Conservation (phyloP, 2,329 filamentous ascomycete genomes). For the Microsporum audouinii region DNA sequence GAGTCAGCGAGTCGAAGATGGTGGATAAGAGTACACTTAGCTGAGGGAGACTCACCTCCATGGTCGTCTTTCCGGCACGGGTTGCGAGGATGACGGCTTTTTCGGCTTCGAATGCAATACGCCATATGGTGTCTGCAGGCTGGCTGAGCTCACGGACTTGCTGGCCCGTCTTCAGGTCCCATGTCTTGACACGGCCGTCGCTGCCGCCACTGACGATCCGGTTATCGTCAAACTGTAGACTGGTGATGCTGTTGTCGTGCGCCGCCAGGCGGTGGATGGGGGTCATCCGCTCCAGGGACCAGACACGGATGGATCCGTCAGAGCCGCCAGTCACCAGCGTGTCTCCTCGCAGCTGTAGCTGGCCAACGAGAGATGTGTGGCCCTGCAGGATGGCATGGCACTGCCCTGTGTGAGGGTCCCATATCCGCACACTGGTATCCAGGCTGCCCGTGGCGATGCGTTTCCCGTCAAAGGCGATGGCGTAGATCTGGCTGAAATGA, state of each 20-base stretch:
- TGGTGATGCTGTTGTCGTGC: conserved; percentile 97
- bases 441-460: conserved; percentile 90
- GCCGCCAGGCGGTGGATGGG: conserved; percentile 90
- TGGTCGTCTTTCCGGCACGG: conserved; percentile 73
- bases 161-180: conserved; percentile 86
- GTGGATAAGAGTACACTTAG: not conserved
- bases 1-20: conserved; percentile 7
- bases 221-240: conserved; percentile 90
- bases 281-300: conserved; percentile 82
- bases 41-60: conserved; percentile 57
- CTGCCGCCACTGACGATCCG: conserved; percentile 91
- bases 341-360: conserved; percentile 88
- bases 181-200: conserved; percentile 96
- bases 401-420: conserved; percentile 80
- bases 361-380: conserved; percentile 91
- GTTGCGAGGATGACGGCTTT: conserved; percentile 94
- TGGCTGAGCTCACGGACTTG: conserved; percentile 83
- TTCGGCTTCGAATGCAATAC: conserved; percentile 95
- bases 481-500: conserved; percentile 98
- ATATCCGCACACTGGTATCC: conserved; percentile 93
- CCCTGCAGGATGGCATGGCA: conserved; percentile 89
- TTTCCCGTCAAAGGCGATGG: conserved; percentile 90
- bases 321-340: conserved; percentile 93
- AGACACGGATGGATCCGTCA: conserved; percentile 90
- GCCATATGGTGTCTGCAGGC: conserved; percentile 90